Evolutionary conservation across 352 stramenopile genomes (phyloP).

Genomic region (Phytopythium ostracodes): DNA sequence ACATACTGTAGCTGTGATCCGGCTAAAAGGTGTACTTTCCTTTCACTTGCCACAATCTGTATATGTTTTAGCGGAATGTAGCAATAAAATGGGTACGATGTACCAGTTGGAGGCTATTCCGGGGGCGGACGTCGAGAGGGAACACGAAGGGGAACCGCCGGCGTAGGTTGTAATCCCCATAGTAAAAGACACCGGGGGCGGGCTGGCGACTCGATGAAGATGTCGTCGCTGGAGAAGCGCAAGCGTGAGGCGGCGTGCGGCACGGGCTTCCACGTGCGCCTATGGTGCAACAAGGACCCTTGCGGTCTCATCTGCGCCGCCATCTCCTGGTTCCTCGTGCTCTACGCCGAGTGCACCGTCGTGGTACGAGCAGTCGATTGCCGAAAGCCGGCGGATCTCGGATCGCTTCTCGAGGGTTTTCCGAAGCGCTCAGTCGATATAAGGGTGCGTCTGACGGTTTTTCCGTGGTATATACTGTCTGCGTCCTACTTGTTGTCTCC

Average conservation of each 20-base stretch:
- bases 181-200: not conserved
- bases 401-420: not conserved
- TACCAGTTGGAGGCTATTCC: not conserved
- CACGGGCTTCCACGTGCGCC: slow-evolving; percentile 74
- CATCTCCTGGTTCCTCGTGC: slow-evolving; percentile 89
- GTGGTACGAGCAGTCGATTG: slow-evolving; percentile 39
- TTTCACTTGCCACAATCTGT: no score
- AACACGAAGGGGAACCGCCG: not conserved
- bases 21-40: not conserved
- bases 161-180: not conserved
- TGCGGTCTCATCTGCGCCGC: slow-evolving; percentile 89
- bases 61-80: not conserved
- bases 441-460: no score
- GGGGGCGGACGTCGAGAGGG: not conserved
- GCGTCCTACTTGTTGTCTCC: no score
- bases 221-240: slow-evolving; percentile 34
- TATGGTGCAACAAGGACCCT: slow-evolving; percentile 90
- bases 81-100: not conserved
- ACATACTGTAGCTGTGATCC: no score
- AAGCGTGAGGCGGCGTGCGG: slow-evolving; percentile 51
- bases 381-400: no score
- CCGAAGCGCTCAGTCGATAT: not conserved
- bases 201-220: not conserved
- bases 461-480: no score
- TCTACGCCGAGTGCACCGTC: slow-evolving; percentile 90